These are phyloP conservation scores for Sphenostylis stenocarpa DNA, from an alignment of 306 rosid species.

Conservation along the genomic window DNA sequence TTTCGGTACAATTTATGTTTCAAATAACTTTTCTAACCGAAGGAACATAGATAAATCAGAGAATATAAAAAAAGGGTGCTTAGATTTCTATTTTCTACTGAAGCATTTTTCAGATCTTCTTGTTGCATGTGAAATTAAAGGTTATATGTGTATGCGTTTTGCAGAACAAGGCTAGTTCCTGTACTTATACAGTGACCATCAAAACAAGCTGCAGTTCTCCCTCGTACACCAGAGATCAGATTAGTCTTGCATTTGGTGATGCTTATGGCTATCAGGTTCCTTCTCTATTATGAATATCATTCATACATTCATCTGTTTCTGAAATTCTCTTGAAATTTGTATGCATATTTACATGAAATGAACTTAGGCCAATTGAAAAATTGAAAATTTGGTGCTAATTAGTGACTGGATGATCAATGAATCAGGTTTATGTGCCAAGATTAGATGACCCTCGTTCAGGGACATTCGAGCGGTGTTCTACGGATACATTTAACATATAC, in stretches of 20 bases:
- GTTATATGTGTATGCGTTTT: neutral
- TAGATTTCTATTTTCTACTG: neutral
- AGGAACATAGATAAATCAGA: neutral
- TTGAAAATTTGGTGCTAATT: neutral
- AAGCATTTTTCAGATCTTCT: slow-evolving; percentile 12
- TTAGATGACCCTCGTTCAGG: slow-evolving; percentile 59
- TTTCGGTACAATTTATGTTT: neutral
- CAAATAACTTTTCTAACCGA: neutral
- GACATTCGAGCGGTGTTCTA: slow-evolving; percentile 81
- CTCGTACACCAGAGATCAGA: slow-evolving; percentile 68
- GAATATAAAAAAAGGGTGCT: neutral
- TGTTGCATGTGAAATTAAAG: slow-evolving; percentile 14
- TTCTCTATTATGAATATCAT: neutral
- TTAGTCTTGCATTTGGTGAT: slow-evolving; percentile 83
- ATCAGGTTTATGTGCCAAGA: slow-evolving; percentile 71
- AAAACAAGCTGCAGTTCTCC: slow-evolving; percentile 79
- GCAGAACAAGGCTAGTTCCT: slow-evolving; percentile 51
- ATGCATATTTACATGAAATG: neutral
- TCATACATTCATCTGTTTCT: neutral
- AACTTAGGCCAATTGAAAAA: neutral
- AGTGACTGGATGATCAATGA: neutral
- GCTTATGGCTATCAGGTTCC: slow-evolving; percentile 86
- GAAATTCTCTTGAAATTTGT: neutral
- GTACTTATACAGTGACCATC: slow-evolving; percentile 63
- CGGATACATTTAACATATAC: slow-evolving; percentile 61